Base-by-base conservation (phyloP, 1,284 basidiomycete genomes). In the Cryptococcus hybrid region DNA sequence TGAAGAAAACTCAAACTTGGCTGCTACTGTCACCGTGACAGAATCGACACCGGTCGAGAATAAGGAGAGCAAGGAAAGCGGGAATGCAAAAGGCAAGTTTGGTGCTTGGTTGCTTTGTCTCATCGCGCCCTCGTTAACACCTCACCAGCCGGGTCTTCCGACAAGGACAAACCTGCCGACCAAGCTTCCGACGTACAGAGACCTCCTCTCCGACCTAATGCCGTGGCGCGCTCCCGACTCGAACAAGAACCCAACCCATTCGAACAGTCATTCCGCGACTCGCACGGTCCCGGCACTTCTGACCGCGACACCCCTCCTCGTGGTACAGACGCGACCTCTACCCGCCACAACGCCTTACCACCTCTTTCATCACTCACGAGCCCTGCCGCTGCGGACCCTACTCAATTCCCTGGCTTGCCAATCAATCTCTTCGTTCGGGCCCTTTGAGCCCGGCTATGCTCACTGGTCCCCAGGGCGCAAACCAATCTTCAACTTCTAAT, bases 371-470 rank as follows among this genome's bases (percentile, higher is more conserved):
- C 89, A 49, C 86, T 96, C 61, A 86, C 87, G 1, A 92, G 89
- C 11, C 92, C 93, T 1, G 86, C 72, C 3, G 71, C 78, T 7
- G 72, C 89, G 12, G 88, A 89, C 67, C 78, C 79, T 18, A 82
- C 82, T 18, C 78, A 83, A 58, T 92, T 90, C 73, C 83, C 45
- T 94, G 92, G 90, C 83, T 77, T 1, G 72, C 75, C 1, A 70
- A 65, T n/a, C 74, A 77, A 52, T 93, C 91, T 0, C 84, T 97
- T 36, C 85, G 94, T 48, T 84, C 91, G 0, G 94, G 94, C 5
- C 94, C 93, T 1, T 85, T 97, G 43, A 92, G 89, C 6, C 93
- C 94, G 42, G 93, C 94, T 58, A 95, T 97, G 90, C 87, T 97
- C 58, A 87, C 90, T 38, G 93, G 90, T 12, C 93, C 93, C 2